Evolutionary conservation across 345 rosid species (phyloP), one percentile per base, ranked within the genome.

Genomic region (Hypericum perforatum): DNA sequence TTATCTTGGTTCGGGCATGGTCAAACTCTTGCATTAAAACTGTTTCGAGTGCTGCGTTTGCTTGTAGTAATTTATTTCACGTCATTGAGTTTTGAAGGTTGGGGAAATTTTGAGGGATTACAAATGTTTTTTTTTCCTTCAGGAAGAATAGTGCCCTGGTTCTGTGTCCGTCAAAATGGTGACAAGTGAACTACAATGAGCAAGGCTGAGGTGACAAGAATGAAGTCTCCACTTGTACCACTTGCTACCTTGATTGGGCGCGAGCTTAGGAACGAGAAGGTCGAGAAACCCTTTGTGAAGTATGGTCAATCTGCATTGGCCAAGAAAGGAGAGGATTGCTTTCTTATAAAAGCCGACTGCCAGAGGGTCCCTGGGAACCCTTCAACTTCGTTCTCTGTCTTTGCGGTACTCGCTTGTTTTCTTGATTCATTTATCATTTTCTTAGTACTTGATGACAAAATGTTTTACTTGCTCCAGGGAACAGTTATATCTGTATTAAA

Each of bases 251-350:
- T 94, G 64, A 80, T 94, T 54, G 97, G 99, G 66, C 85, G 85
- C 59, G 94, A 94, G 78, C 77, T 94, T 41, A 82, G 97, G 78
- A 74, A 75, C 36, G 87, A 74, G 74, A 94, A 89, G 67, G 80
- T 80, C 8, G 97, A 86, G 80, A 82, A 75, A 50, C 97, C 97
- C 65, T 75, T 76, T 36, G 61, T 94, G 63, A 94, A 82, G 77
- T 86, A 77, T 72, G 99, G 99, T 52, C 97, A 89, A 70, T 97
- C 99, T 62, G 92, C 87, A 54, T 73, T 94, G 56, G 97, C 99
- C 9, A 94, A 84, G 79, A 94, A 94, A 68, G 99, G 95, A 58
- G 99, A 94, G 67, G 99, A 94, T 67, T 89, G 84, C 74, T 94
- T 89, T 68, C 69, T 94, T 67, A 71, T 84, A 60, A 79, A 89